Evolutionary conservation across 371 early-diverging fungal species (phyloP), one percentile per base, ranked within the genome.

Genomic region (Rhizopus stolonifer): DNA sequence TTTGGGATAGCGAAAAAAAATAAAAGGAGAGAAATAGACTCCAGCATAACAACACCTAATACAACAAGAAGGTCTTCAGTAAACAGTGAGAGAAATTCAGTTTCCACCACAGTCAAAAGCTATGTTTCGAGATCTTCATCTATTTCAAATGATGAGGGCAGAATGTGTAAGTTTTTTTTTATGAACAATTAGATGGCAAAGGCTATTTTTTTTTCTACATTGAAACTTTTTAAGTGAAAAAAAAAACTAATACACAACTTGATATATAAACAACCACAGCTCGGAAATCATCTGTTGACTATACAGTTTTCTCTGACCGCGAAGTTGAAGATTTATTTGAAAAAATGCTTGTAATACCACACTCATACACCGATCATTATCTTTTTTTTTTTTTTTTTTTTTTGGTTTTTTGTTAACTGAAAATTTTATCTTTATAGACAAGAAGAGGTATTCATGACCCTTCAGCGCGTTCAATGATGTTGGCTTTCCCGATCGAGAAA

Each of bases 281-380:
- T 23, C 61, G 56, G 14, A 45, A 25, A 38, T 49, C 21, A 17
- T 44, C 47, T 42, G 47, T 54, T 36, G 60, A 52, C 33, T 60
- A 51, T 34, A 47, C 46, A 39, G 54, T 60, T 40, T 49, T 50
- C 15, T 42, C 55, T 23, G 63, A 56, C 18, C 22, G 38, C 11
- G 70, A 78, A 54, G 66, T 78, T 13, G 71, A 74, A 40, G 68
- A 69, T 24, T 31, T 72, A 11, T 78, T 78, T 64, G 75, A 78
- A 53, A 70, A 72, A 32, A 78, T 78, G 79, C 63, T 78, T 65
- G 77, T 71, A 70, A 57, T 23, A 14, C 42, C 9, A 23, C 9
- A 43, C 3, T 31, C 7, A 54, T 18, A 44, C 25, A n/a, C 38
- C 17, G 17, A n/a, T n/a, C n/a, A n/a, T n/a, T n/a, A n/a, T n/a